Evolutionary conservation across 768 basidiomycete genomes (phyloP).

Genomic region (Agaricus sinodeliciosus): DNA sequence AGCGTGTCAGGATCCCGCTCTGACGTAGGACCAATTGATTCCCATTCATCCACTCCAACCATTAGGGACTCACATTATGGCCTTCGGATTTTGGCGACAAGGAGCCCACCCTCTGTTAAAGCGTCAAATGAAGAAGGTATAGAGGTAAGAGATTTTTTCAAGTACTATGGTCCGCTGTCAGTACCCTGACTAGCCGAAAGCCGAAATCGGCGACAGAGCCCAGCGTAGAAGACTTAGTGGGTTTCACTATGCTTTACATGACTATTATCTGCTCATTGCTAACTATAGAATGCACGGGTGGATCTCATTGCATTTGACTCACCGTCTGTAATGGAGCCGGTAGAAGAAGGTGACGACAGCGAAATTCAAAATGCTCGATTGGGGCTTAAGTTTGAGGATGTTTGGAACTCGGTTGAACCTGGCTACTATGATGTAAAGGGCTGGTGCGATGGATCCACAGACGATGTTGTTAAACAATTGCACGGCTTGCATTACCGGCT

Average conservation of each 20-base stretch:
- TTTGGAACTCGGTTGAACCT: slow-evolving; percentile 50
- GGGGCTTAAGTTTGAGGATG: slow-evolving; percentile 40
- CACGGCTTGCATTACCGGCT: slow-evolving; percentile 41
- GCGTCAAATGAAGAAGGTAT: slow-evolving; percentile 19
- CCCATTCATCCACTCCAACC: neutral
- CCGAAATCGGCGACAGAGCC: neutral
- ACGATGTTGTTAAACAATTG: slow-evolving; percentile 45
- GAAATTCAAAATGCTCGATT: slow-evolving; percentile 11
- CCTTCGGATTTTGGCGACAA: slow-evolving; percentile 28
- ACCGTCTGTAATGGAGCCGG: slow-evolving; percentile 51
- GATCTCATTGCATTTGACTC: slow-evolving; percentile 76
- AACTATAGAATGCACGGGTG: slow-evolving; percentile 22
- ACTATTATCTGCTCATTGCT: slow-evolving; percentile 2
- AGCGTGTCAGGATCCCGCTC: slow-evolving; percentile 28
- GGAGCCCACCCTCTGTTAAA: slow-evolving; percentile 36
- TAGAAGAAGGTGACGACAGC: slow-evolving; percentile 8
- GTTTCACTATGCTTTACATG: neutral
- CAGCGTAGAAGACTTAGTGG: slow-evolving; percentile 17
- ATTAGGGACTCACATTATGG: slow-evolving; percentile 16
- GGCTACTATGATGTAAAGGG: slow-evolving; percentile 42
- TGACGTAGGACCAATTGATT: slow-evolving; percentile 17
- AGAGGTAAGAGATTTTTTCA: slow-evolving; percentile 10
- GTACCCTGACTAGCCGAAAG: neutral
- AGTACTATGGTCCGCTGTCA: neutral
- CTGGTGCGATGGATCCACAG: slow-evolving; percentile 59